phyloP scores from a whole-genome alignment of 2,329 filamentous ascomycete species.

The Nothophoma quercina region DNA sequence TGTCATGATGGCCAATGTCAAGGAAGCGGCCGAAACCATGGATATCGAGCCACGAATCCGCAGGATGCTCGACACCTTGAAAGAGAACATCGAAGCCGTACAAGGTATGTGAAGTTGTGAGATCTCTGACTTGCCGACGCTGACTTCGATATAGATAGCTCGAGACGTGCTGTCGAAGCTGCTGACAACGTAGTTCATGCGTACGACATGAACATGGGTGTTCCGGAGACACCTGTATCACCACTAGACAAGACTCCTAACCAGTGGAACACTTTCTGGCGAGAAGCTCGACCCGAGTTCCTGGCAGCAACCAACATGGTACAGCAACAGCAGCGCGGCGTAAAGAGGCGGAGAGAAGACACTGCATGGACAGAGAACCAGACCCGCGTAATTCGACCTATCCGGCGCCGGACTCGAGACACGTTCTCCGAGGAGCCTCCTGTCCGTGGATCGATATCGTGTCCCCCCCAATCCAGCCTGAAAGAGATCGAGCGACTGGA shows the following conservation, averaged over 20 bases:
- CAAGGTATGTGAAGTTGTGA: slow-evolving; percentile 63
- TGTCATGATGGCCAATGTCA: slow-evolving; percentile 76
- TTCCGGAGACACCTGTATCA: slow-evolving; percentile 68
- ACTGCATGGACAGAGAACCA: slow-evolving; percentile 37
- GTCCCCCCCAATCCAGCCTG: slow-evolving; percentile 18
- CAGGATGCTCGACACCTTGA: slow-evolving; percentile 67
- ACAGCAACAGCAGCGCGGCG: slow-evolving; percentile 48
- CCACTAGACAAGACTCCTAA: slow-evolving; percentile 45
- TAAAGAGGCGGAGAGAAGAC: slow-evolving; percentile 55
- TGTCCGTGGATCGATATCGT: slow-evolving; percentile 25
- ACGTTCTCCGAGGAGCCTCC: slow-evolving; percentile 42
- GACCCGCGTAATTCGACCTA: slow-evolving; percentile 33
- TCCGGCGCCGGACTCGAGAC: slow-evolving; percentile 38
- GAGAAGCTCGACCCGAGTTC: slow-evolving; percentile 53
- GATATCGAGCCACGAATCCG: slow-evolving; percentile 60
- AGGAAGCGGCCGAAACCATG: slow-evolving; percentile 68
- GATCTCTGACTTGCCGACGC: background rate
- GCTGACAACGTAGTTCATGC: slow-evolving; percentile 79
- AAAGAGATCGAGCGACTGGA: slow-evolving; percentile 30
- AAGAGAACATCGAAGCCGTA: slow-evolving; percentile 73
- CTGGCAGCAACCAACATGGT: slow-evolving; percentile 54
- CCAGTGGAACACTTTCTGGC: slow-evolving; percentile 37
- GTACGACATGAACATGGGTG: slow-evolving; percentile 77
- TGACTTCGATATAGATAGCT: slow-evolving; percentile 63
- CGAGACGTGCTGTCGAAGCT: slow-evolving; percentile 73